A percentile compares a stretch with the other conserved stretches of the same genome.
These are phyloP conservation scores for Citrus trifoliata DNA, from an alignment of 345 rosid genomes.

Conservation along the genomic window DNA sequence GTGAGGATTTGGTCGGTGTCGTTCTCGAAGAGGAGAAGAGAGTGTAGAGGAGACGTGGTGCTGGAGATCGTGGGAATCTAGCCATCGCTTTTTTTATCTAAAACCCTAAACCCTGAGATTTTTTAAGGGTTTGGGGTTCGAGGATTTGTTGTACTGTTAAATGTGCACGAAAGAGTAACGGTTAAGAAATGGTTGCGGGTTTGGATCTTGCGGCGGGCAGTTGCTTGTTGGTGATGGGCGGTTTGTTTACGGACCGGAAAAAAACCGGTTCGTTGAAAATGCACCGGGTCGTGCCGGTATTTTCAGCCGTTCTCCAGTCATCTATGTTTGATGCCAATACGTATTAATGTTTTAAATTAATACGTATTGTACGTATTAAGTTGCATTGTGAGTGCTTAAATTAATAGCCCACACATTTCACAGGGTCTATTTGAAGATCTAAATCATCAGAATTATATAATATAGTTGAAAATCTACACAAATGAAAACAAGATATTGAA, in stretches of 20 bases:
- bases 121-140: not conserved
- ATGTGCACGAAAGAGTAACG: not conserved
- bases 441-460: too few species aligned
- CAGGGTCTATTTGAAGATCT: too few species aligned
- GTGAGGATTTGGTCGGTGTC: constrained; percentile 12
- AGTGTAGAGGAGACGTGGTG: constrained; percentile 45
- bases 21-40: constrained; percentile 27
- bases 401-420: too few species aligned
- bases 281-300: not conserved
- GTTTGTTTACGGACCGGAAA: not conserved
- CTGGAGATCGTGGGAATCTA: constrained; percentile 42
- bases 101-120: constrained; percentile 32
- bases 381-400: too few species aligned
- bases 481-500: too few species aligned
- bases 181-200: not conserved
- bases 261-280: not conserved
- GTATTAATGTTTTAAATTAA: too few species aligned
- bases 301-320: too few species aligned
- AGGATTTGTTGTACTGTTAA: not conserved
- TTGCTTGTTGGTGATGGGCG: not conserved
- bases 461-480: too few species aligned
- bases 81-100: constrained; percentile 35
- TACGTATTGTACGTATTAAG: too few species aligned
- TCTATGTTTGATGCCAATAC: too few species aligned
- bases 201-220: not conserved